Conservation (phyloP, 768 basidiomycete genomes). For the Leccinum subgranulosum region DNA sequence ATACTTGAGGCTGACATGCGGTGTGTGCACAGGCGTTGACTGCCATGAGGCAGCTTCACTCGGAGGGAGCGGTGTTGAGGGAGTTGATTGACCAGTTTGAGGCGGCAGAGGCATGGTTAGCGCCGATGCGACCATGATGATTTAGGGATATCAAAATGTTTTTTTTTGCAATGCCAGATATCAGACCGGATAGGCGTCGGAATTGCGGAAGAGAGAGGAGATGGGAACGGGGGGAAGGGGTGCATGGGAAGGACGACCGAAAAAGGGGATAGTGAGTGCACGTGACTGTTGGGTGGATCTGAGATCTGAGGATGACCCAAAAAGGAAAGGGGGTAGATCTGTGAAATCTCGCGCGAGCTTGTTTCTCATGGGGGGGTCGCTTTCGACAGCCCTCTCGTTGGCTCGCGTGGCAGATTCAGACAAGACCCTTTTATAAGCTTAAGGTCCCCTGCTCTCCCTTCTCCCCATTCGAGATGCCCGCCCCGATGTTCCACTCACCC, state of each 20-base stretch:
- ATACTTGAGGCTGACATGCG: conserved; percentile 27
- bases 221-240: conserved; percentile 14
- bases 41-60: conserved; percentile 86
- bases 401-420: conserved; percentile 28
- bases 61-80: conserved; percentile 73
- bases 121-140: conserved; percentile 80
- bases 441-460: conserved; percentile 7
- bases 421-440: conserved; percentile 15
- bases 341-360: conserved; percentile 21
- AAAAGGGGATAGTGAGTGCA: conserved; percentile 21
- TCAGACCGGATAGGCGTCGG: conserved; percentile 4
- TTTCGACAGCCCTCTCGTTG: conserved; percentile 8
- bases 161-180: background rate
- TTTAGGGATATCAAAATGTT: background rate
- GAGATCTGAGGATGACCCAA: conserved; percentile 12
- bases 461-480: conserved; percentile 16
- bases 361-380: conserved; percentile 20
- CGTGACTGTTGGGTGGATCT: conserved; percentile 22
- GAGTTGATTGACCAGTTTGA: conserved; percentile 96
- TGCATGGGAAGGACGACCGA: conserved; percentile 12
- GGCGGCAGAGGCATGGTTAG: conserved; percentile 90
- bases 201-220: conserved; percentile 11
- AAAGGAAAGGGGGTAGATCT: background rate
- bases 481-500: conserved; percentile 25
- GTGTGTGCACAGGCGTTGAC: conserved; percentile 59